phyloP scores from a whole-genome alignment of 2,329 filamentous ascomycete species.

The Arthrobotrys entomopaga region DNA sequence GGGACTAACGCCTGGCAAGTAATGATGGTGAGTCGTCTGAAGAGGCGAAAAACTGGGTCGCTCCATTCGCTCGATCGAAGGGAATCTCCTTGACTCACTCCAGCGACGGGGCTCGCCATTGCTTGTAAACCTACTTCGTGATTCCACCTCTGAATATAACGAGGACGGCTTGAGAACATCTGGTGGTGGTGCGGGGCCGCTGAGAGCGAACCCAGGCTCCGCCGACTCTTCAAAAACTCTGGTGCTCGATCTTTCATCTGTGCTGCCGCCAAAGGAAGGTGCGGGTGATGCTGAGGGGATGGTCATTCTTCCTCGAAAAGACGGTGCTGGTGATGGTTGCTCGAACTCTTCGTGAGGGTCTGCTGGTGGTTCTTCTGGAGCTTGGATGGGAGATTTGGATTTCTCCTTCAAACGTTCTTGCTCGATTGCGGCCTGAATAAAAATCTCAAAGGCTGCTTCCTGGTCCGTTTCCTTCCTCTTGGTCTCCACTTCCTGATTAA shows the following conservation, averaged over 20 bases:
- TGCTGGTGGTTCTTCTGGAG: not conserved
- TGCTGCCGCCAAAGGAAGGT: constrained; percentile 35
- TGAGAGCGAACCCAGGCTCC: constrained; percentile 48
- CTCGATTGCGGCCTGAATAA: constrained; percentile 13
- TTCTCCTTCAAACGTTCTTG: constrained; percentile 24
- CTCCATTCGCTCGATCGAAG: constrained; percentile 27
- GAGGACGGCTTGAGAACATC: constrained; percentile 47
- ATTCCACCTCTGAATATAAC: constrained; percentile 27
- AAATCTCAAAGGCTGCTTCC: constrained; percentile 14
- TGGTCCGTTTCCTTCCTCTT: constrained; percentile 1
- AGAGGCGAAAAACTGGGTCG: constrained; percentile 40
- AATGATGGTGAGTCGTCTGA: constrained; percentile 45
- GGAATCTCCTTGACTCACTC: constrained; percentile 41
- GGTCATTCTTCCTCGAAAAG: constrained; percentile 13
- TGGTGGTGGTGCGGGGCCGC: constrained; percentile 50
- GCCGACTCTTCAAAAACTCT: constrained; percentile 25
- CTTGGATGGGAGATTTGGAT: not conserved
- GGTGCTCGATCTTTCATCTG: constrained; percentile 36
- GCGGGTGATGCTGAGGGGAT: constrained; percentile 30
- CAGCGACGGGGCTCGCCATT: constrained; percentile 43
- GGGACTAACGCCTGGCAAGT: constrained; percentile 42
- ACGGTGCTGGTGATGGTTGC: constrained; percentile 20
- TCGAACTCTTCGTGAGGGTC: not conserved
- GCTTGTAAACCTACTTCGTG: constrained; percentile 42
- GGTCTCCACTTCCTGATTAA: not conserved